Base-by-base conservation (phyloP, 768 basidiomycete genomes). In the Podaxis carcinomalis region DNA sequence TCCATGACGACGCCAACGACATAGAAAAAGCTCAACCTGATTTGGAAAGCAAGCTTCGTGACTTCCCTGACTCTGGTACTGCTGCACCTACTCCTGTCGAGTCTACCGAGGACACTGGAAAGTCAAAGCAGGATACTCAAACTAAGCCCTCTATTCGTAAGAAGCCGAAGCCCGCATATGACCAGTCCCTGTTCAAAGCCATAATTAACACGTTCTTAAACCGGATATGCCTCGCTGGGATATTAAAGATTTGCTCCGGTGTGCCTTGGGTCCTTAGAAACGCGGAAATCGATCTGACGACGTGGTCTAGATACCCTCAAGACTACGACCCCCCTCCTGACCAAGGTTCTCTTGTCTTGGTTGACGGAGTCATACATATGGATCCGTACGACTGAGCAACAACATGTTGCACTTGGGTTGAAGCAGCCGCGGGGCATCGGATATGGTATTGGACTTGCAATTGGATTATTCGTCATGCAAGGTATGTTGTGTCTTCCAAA, bases 391-490 rank as follows among this genome's bases (percentile, higher is more conserved):
- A 68, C 75, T 1, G 74, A 77, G 0, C 71, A 69, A 25, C 69
- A 78, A 49, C 77, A 75, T 37, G 75, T 70, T 0, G 68, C 70
- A 3, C 74, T 39, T 50, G 78, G 59, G 39, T 65, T 57, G 10
- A 64, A 65, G 9, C 64, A 72, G 52, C 84, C 85, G 1, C 72
- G 66, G 36, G 81, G 82, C 0, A 75, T 87, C 40, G 86, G 86
- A 0, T 84, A 82, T 67, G 87, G 87, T 1, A 78, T 88, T 55
- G 87, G 86, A 5, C 68, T 88, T 1, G 86, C 79, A 0, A 73
- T 84, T 55, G 84, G 76, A 3, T 68, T 87, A 28, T 86, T 85
- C 63, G 74, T 70, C 0, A 88, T 87, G 86, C 85, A 87, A 77
- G 78, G 84, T 80, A 59, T 46, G 70, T 62, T 25, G 16, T 51